Evolutionary conservation across 2,329 filamentous ascomycete genomes (phyloP).

Genomic region (Diplodia intermedia): DNA sequence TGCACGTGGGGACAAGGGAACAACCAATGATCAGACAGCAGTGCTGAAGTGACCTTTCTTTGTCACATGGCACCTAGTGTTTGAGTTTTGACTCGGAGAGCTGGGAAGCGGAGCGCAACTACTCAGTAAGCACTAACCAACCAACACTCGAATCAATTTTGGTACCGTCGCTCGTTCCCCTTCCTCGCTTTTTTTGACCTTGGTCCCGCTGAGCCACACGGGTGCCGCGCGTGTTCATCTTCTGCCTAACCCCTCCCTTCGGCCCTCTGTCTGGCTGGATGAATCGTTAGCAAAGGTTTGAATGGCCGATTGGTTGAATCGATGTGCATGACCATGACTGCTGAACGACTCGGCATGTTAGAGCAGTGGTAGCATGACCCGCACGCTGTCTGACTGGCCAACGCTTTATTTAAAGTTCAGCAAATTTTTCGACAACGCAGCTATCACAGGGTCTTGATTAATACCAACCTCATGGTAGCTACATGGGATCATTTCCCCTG

Average conservation of each 20-base stretch:
- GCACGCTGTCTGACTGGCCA: not conserved
- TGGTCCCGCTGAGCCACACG: not conserved
- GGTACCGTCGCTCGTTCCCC: not conserved
- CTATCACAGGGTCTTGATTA: too few species aligned
- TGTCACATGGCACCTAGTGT: not conserved
- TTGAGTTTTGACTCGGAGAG: not conserved
- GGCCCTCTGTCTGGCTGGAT: not conserved
- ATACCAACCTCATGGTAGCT: too few species aligned
- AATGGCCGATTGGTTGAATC: not conserved
- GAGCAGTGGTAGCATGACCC: not conserved
- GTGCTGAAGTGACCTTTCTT: not conserved
- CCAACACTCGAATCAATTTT: not conserved
- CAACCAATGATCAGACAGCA: not conserved
- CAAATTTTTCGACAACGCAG: too few species aligned
- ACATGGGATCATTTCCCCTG: too few species aligned
- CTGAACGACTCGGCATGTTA: too few species aligned
- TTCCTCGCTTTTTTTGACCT: not conserved
- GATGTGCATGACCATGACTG: not conserved
- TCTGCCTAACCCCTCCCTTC: too few species aligned
- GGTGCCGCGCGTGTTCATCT: not conserved
- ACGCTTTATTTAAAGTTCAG: not conserved
- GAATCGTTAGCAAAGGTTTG: not conserved
- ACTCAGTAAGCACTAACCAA: not conserved
- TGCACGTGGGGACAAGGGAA: not conserved
- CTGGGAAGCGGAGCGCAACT: not conserved